phyloP scores from a whole-genome alignment of 2,329 filamentous ascomycete genomes.

The Aspergillus phoenicis region DNA sequence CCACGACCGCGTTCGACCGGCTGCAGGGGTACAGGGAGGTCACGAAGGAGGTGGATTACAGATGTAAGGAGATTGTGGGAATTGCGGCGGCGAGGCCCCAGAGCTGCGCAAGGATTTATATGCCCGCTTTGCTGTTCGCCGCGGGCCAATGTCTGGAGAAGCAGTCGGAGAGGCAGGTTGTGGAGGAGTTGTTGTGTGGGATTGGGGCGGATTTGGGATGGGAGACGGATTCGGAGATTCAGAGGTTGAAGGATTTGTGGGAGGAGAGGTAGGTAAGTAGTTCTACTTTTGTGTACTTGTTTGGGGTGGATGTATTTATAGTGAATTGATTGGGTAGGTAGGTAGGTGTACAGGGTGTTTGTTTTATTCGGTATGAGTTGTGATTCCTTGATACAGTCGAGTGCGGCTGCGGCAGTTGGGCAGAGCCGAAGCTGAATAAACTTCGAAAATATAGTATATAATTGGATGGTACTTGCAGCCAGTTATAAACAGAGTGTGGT shows the following conservation, averaged over 20 bases:
- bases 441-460: too few species aligned
- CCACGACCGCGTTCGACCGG: conserved; percentile 56
- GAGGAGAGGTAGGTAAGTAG: conserved; percentile 17
- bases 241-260: conserved; percentile 48
- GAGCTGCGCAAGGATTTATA: conserved; percentile 59
- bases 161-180: conserved; percentile 54
- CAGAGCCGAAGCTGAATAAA: too few species aligned
- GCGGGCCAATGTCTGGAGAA: conserved; percentile 61
- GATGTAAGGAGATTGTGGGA: conserved; percentile 61
- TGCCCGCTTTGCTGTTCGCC: conserved; percentile 61
- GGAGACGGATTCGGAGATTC: conserved; percentile 59
- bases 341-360: neutral
- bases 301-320: neutral
- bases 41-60: conserved; percentile 56
- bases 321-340: neutral
- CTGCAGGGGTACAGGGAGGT: conserved; percentile 61
- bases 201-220: conserved; percentile 65
- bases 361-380: neutral
- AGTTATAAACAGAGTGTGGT: too few species aligned
- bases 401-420: too few species aligned
- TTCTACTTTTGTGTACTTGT: neutral
- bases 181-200: conserved; percentile 57
- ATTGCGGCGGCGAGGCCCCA: conserved; percentile 60
- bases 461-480: too few species aligned
- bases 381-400: too few species aligned